Percentiles rank a stretch among this genome's conserved stretches.
Evolutionary conservation across 768 basidiomycete genomes (phyloP).

Genomic region (Xanthoconium stramineum): DNA sequence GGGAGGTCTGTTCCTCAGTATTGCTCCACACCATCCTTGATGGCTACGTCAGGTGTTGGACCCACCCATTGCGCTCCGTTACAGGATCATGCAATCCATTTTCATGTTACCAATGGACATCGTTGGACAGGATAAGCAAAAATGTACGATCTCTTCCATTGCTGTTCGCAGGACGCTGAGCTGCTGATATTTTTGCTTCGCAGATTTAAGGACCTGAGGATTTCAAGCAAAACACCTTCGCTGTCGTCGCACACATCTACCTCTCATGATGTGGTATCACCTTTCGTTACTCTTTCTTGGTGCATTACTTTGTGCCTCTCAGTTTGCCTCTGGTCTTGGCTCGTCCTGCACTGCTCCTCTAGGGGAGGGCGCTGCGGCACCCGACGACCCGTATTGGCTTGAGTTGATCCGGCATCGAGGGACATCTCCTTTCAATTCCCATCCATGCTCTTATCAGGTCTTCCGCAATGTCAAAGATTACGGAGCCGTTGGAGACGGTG

Average conservation of each 20-base stretch:
- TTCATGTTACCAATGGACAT: no score
- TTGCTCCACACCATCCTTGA: no score
- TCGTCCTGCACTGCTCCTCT: slow-evolving; percentile 26
- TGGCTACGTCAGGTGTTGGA: no score
- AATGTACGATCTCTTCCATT: no score
- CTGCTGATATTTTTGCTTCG: not conserved
- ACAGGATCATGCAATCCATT: no score
- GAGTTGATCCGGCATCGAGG: slow-evolving; percentile 67
- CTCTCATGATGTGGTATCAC: slow-evolving; percentile 1
- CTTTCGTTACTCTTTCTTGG: not conserved
- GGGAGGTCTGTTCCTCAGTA: no score
- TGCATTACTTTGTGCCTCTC: not conserved
- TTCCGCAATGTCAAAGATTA: slow-evolving; percentile 70
- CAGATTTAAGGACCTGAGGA: not conserved
- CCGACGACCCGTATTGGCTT: slow-evolving; percentile 62
- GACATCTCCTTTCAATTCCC: slow-evolving; percentile 55
- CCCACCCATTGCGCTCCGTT: no score
- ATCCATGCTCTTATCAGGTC: slow-evolving; percentile 53
- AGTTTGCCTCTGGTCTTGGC: slow-evolving; percentile 31
- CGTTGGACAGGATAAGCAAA: no score
- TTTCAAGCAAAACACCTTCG: not conserved
- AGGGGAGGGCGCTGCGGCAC: slow-evolving; percentile 41
- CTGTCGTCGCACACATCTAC: not conserved
- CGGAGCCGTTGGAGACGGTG: slow-evolving; percentile 53
- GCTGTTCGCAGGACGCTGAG: not conserved